Evolutionary conservation across 2,329 filamentous ascomycete genomes (phyloP).

Genomic region (Hymenoscyphus linearis): DNA sequence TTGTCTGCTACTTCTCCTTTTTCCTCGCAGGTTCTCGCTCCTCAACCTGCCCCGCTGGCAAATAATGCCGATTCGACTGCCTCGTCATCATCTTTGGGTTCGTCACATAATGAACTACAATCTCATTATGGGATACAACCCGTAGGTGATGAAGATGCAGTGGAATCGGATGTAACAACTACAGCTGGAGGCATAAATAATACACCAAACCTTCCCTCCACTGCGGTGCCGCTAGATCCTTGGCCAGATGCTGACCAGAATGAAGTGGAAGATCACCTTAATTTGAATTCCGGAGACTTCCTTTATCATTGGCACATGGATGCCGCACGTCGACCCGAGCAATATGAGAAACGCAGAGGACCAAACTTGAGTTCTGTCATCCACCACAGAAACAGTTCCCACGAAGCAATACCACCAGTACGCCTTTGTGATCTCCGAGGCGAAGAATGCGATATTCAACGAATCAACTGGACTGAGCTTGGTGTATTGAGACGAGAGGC

Average conservation of each 20-base stretch:
- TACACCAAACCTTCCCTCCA: not conserved
- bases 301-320: constrained; percentile 41
- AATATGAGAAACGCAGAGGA: not conserved
- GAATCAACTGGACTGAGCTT: constrained; percentile 51
- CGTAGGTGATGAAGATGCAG: not conserved
- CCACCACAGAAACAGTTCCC: not conserved
- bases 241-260: constrained; percentile 25
- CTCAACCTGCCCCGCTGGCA: not conserved
- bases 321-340: not conserved
- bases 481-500: constrained; percentile 46
- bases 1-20: constrained; percentile 12
- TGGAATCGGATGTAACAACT: constrained; percentile 3
- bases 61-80: constrained; percentile 2
- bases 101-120: not conserved
- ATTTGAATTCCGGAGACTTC: constrained; percentile 46
- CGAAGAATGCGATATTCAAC: constrained; percentile 53
- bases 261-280: constrained; percentile 36
- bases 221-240: constrained; percentile 3
- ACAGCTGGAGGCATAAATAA: not conserved
- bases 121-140: not conserved
- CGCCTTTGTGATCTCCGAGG: constrained; percentile 46
- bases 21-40: not conserved
- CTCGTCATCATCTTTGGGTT: not conserved
- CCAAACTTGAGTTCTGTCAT: not conserved
- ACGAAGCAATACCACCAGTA: constrained; percentile 24